Evolutionary conservation across 208 protist genomes (phyloP), one percentile per base, ranked within the genome.

Genomic region (Acanthamoeba culbertsoni): DNA sequence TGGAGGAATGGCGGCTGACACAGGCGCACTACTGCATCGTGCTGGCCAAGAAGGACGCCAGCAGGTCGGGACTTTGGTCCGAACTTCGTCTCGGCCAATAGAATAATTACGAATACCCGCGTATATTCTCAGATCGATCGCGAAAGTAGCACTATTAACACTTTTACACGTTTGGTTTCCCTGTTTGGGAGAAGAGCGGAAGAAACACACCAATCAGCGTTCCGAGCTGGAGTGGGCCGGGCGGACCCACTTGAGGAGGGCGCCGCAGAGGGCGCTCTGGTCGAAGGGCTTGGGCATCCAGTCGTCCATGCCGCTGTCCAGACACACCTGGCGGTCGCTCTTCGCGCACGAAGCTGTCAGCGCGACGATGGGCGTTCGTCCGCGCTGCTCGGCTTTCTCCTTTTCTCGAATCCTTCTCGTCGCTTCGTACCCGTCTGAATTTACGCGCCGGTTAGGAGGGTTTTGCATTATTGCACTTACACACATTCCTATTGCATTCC

Each of bases 11-110:
- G 79, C 79, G 31, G 31, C 55, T 89, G 20, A 89, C 48, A 1
- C 45, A 68, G 79, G 35, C 33, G n/a, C 79, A 89, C 79, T 89
- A 89, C 79, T 89, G 79, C 79, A 68, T 59, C 40, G 79, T 89
- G 51, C 53, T 46, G 55, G 79, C 79, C 28, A 68, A 20, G 31
- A 86, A 3, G 7, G 45, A 86, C 45, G 40, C 26, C 5, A 18
- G 37, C 68, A 42, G 46, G 35, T 77, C 68, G 26, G 68, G 42
- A 14, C 42, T 77, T 12, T 77, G 68, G 68, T 31, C 35, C 23
- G 37, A 46, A 14, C 40, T 77, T 18, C 51, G 23, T 14, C 14
- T 59, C 51, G 51, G 51, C n/a, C n/a, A n/a, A n/a, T n/a, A n/a
- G n/a, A n/a, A n/a, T n/a, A n/a, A n/a, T n/a, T n/a, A n/a, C n/a